phyloP scores from a whole-genome alignment of 805 yeast species.

The Wickerhamomyces silvicola region DNA sequence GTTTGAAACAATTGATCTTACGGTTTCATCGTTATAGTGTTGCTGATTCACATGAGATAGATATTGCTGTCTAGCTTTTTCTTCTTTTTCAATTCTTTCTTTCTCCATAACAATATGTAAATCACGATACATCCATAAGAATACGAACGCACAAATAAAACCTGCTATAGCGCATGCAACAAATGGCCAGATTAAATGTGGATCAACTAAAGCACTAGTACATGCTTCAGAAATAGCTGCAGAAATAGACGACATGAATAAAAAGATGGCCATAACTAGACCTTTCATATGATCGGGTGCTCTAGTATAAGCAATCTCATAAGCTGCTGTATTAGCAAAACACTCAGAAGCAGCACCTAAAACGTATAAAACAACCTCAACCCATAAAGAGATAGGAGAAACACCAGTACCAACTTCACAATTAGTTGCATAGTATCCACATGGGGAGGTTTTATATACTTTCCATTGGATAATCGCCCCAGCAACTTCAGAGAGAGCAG shows the following conservation, averaged over 20 bases:
- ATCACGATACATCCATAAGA: constrained; percentile 31
- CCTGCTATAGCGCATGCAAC: constrained; percentile 57
- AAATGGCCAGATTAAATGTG: constrained; percentile 65
- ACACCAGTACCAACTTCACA: constrained; percentile 33
- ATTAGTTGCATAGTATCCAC: constrained; percentile 56
- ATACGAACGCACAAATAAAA: constrained; percentile 49
- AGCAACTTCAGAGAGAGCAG: constrained; percentile 28
- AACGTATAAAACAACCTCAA: constrained; percentile 61
- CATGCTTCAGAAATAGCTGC: constrained; percentile 72
- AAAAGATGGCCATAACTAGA: constrained; percentile 44
- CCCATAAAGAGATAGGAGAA: constrained; percentile 52
- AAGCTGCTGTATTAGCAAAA: constrained; percentile 73
- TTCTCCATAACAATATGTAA: constrained; percentile 16
- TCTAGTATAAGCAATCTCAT: constrained; percentile 79
- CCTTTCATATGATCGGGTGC: constrained; percentile 56
- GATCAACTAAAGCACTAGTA: constrained; percentile 60
- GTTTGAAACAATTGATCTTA: too few relatives aligned
- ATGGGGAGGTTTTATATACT: constrained; percentile 67
- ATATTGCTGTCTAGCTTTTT: constrained; percentile 6
- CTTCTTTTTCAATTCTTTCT: constrained; percentile 16
- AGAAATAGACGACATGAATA: constrained; percentile 70
- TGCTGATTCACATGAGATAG: not conserved
- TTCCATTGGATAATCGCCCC: constrained; percentile 62
- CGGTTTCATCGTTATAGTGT: too few relatives aligned
- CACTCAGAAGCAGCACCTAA: constrained; percentile 72